A percentile compares a stretch with the other conserved stretches of the same genome.
Conservation (phyloP, 192 early-diverging fungal genomes). For the Umbelopsis ramanniana region DNA sequence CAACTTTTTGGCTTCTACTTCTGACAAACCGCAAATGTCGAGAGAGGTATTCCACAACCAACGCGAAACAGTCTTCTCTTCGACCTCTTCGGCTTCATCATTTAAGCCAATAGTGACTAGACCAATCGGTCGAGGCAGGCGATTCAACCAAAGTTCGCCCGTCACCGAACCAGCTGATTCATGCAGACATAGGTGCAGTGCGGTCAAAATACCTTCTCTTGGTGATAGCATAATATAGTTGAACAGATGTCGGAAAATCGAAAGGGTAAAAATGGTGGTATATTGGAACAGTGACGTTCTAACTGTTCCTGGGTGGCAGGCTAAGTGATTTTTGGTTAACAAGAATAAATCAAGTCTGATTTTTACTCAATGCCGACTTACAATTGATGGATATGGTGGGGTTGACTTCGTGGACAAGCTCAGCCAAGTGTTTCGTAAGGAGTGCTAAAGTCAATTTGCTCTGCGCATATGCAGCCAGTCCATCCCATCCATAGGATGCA, state of each 20-base stretch:
- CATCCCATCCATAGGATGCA: neutral
- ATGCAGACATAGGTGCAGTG: slow-evolving; percentile 7
- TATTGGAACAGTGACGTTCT: slow-evolving; percentile 8
- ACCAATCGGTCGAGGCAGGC: neutral
- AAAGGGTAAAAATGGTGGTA: neutral
- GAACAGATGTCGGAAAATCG: neutral
- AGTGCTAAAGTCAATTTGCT: slow-evolving; percentile 4
- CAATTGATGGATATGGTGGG: neutral
- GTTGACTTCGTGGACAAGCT: neutral
- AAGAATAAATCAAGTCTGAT: neutral
- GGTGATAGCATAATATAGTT: slow-evolving; percentile 1
- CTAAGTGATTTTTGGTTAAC: neutral
- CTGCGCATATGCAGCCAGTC: neutral
- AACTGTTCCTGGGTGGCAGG: neutral
- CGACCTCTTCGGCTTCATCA: neutral
- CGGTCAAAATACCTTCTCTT: neutral
- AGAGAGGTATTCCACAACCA: neutral
- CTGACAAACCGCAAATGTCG: neutral
- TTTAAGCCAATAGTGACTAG: neutral
- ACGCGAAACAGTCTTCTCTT: neutral
- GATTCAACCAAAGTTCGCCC: neutral
- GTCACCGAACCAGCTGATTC: neutral
- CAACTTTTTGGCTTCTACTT: neutral
- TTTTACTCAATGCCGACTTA: neutral
- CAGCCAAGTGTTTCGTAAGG: neutral